Conservation (phyloP, 257 asterid species). For the Solanum peruvianum region DNA sequence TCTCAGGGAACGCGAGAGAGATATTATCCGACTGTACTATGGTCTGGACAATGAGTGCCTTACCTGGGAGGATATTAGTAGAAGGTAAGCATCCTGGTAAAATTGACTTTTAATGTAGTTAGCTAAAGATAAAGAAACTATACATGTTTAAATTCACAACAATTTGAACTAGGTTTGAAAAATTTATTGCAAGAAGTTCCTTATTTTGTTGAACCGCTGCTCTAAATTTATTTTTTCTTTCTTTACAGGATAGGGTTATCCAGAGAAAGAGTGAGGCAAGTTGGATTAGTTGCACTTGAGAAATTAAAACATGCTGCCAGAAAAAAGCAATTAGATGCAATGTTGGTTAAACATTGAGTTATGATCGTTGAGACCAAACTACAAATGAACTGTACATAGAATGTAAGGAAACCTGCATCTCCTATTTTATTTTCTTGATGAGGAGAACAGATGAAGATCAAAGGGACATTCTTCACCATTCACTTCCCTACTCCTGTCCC, state of each 20-base stretch:
- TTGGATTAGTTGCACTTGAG: conserved; percentile 90
- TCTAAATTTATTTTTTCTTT: neutral
- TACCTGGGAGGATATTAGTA: conserved; percentile 97
- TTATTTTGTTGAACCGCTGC: neutral
- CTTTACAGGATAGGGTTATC: conserved; percentile 87
- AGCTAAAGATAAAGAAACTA: neutral
- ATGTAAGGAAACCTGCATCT: neutral
- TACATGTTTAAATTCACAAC: neutral
- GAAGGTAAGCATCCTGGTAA: conserved; percentile 32
- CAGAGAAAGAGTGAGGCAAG: conserved; percentile 93
- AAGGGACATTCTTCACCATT: neutral
- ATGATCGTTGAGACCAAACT: neutral
- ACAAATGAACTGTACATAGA: neutral
- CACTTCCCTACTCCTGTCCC: neutral
- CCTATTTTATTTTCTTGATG: neutral
- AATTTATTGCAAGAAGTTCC: neutral
- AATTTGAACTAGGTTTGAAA: neutral
- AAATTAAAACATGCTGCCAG: conserved; percentile 85
- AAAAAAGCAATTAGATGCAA: conserved; percentile 55
- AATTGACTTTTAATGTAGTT: neutral
- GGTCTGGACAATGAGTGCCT: conserved; percentile 82
- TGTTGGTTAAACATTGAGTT: conserved; percentile 52
- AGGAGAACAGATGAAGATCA: neutral
- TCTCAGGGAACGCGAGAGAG: conserved; percentile 66
- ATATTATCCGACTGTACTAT: conserved; percentile 70